These are phyloP conservation scores for Aspergillus caelatus DNA, from an alignment of 2,329 filamentous ascomycete genomes.

Conservation along the genomic window DNA sequence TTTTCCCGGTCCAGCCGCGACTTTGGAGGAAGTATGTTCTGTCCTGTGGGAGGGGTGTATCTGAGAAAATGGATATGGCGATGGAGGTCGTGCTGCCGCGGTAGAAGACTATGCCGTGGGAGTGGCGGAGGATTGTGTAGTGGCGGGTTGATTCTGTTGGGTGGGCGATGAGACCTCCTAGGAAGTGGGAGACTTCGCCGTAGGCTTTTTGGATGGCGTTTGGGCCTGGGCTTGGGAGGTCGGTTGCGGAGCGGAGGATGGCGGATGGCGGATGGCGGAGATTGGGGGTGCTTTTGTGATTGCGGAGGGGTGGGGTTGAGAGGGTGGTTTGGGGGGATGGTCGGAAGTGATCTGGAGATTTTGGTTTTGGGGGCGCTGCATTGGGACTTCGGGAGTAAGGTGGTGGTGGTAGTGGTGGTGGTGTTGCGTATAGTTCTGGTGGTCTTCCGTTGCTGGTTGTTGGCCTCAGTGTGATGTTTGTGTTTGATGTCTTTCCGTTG, in stretches of 20 bases:
- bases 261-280: not conserved
- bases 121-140: slow-evolving; percentile 69
- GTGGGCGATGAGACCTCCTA: slow-evolving; percentile 65
- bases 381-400: not conserved
- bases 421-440: not conserved
- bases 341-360: not conserved
- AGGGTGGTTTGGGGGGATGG: not conserved
- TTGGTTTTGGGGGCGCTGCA: not conserved
- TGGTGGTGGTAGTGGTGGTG: not conserved
- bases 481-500: not conserved
- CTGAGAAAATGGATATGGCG: slow-evolving; percentile 65
- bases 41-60: slow-evolving; percentile 57
- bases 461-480: not conserved
- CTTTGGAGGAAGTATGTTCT: slow-evolving; percentile 69
- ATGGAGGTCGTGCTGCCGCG: slow-evolving; percentile 66
- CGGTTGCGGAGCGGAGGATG: not conserved
- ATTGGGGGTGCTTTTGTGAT: not conserved
- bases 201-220: slow-evolving; percentile 37
- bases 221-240: not conserved
- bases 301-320: not conserved
- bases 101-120: slow-evolving; percentile 66
- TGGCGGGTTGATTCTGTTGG: slow-evolving; percentile 68
- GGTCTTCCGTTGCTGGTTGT: not conserved
- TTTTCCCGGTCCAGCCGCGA: slow-evolving; percentile 68
- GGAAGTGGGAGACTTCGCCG: slow-evolving; percentile 64